phyloP scores from a whole-genome alignment of 305 asterid genomes.

The Ruellia speciosa region DNA sequence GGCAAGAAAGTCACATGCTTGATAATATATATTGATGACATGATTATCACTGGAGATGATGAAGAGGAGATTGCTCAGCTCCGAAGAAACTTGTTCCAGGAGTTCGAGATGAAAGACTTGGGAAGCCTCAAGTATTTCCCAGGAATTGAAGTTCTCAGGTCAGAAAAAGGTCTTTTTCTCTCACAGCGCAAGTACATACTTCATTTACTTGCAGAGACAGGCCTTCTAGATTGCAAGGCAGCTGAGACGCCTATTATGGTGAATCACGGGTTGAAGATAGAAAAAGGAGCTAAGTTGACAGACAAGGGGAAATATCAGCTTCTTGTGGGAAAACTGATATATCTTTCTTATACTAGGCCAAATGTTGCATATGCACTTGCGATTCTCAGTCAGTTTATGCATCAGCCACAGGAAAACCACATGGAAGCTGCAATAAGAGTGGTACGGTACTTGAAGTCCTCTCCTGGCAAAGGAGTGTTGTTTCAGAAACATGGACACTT shows the following conservation, averaged over 20 bases:
- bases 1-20: too few species aligned
- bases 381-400: not conserved
- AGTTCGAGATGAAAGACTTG: not conserved
- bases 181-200: not conserved
- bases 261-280: not conserved
- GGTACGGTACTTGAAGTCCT: not conserved
- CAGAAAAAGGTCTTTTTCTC: not conserved
- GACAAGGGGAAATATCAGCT: not conserved
- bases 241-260: not conserved
- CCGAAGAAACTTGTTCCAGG: slow-evolving; percentile 5
- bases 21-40: too few species aligned
- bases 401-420: not conserved
- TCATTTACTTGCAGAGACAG: not conserved
- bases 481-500: not conserved
- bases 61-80: too few species aligned
- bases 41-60: too few species aligned
- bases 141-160: slow-evolving; percentile 3
- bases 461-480: not conserved
- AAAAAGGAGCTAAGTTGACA: not conserved
- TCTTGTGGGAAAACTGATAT: slow-evolving; percentile 1
- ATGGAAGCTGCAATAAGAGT: not conserved
- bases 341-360: not conserved
- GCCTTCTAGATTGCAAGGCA: not conserved
- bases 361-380: not conserved
- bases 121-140: not conserved